Percentiles rank a stretch among this genome's conserved stretches.
phyloP scores from a whole-genome alignment of 495 filamentous ascomycete genomes.

The Aspergillus indologenus region DNA sequence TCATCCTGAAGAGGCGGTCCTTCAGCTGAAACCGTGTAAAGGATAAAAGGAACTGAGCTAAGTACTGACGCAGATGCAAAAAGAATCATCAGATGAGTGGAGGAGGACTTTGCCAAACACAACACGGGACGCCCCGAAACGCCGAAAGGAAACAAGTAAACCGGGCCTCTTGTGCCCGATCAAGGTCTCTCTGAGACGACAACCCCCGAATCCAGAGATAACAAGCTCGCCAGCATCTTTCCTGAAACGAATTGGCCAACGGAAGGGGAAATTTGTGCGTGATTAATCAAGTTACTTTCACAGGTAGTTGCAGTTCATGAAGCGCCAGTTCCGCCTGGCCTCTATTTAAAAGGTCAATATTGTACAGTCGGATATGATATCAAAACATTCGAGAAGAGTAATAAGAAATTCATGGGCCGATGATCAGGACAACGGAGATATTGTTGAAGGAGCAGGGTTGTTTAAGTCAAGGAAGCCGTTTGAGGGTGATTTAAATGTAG shows the following conservation, averaged over 20 bases:
- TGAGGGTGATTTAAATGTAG: slow-evolving; percentile 62
- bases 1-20: background rate
- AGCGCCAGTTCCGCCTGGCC: slow-evolving; percentile 38
- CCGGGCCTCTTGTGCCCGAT: background rate
- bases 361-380: slow-evolving; percentile 40
- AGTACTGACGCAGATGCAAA: slow-evolving; percentile 30
- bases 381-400: slow-evolving; percentile 29
- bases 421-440: slow-evolving; percentile 14
- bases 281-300: slow-evolving; percentile 28
- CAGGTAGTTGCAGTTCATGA: slow-evolving; percentile 32
- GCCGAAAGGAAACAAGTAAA: slow-evolving; percentile 25
- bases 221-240: background rate
- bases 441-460: slow-evolving; percentile 9
- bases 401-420: slow-evolving; percentile 13
- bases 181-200: background rate
- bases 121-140: slow-evolving; percentile 31
- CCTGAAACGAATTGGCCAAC: slow-evolving; percentile 19
- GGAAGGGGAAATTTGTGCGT: slow-evolving; percentile 21
- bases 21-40: background rate
- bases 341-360: slow-evolving; percentile 41
- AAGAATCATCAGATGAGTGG: slow-evolving; percentile 28
- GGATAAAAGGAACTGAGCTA: slow-evolving; percentile 16
- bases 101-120: slow-evolving; percentile 20
- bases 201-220: background rate
- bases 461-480: background rate